phyloP scores from a whole-genome alignment of 75 land plant genomes.

The Pseudotsuga menziesii region DNA sequence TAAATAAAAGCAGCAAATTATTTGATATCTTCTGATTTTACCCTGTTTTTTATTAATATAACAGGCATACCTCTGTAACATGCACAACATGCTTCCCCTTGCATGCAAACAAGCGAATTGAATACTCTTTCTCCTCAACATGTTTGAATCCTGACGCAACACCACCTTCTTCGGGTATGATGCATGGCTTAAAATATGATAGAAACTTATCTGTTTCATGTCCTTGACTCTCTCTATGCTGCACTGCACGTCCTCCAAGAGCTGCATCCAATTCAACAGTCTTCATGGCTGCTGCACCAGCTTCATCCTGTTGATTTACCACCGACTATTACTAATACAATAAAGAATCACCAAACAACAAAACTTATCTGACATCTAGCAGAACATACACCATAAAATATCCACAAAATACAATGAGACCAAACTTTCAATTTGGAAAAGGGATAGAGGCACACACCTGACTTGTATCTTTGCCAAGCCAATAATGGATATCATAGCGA shows the following conservation, averaged over 20 bases:
- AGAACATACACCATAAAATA: neutral
- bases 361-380: neutral
- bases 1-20: neutral
- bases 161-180: slow-evolving; percentile 94
- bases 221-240: slow-evolving; percentile 95
- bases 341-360: neutral
- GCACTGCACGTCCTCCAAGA: slow-evolving; percentile 97
- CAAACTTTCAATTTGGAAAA: neutral
- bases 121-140: slow-evolving; percentile 50
- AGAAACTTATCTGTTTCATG: slow-evolving; percentile 90
- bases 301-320: slow-evolving; percentile 73
- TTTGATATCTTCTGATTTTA: neutral
- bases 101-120: slow-evolving; percentile 75
- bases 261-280: slow-evolving; percentile 98
- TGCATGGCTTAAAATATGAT: slow-evolving; percentile 96
- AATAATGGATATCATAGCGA: slow-evolving; percentile 94
- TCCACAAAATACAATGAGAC: neutral
- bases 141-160: slow-evolving; percentile 89
- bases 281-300: slow-evolving; percentile 96
- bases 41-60: neutral
- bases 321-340: neutral
- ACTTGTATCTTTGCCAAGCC: slow-evolving; percentile 95
- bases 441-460: slow-evolving; percentile 42
- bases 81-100: slow-evolving; percentile 90
- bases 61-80: slow-evolving; percentile 79